Evolutionary conservation across 202 grass and related monocot genomes (phyloP).

Genomic region (Cymbopogon flexuosus): DNA sequence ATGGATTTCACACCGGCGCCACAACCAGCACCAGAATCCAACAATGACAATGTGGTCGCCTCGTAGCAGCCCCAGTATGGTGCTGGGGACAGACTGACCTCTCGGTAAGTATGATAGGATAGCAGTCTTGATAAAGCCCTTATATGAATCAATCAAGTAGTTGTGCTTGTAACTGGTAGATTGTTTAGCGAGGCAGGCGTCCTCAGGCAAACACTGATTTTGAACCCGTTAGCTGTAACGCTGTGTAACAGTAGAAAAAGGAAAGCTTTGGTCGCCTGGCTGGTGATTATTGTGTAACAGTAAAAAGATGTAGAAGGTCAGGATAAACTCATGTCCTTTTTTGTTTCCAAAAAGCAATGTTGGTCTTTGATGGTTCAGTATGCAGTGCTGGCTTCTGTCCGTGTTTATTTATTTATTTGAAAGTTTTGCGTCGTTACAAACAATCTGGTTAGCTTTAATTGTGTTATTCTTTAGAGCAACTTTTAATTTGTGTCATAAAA

Average conservation of each 20-base stretch:
- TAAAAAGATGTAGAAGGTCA: conserved; percentile 4
- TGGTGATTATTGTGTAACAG: conserved; percentile 31
- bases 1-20: conserved; percentile 42
- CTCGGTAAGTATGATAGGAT: conserved; percentile 45
- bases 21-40: conserved; percentile 19
- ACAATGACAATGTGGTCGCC: background rate
- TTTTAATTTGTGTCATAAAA: too few relatives aligned
- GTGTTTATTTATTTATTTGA: too few relatives aligned
- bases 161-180: conserved; percentile 36
- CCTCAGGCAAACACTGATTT: conserved; percentile 17
- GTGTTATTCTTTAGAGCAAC: too few relatives aligned
- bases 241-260: conserved; percentile 52
- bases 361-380: background rate
- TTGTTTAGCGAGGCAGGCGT: conserved; percentile 24
- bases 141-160: conserved; percentile 1
- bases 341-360: conserved; percentile 1
- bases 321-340: conserved; percentile 3
- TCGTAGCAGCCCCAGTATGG: background rate
- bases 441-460: too few relatives aligned
- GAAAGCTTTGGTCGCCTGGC: conserved; percentile 24
- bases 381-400: background rate
- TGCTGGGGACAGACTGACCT: conserved; percentile 43
- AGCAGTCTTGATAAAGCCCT: conserved; percentile 9
- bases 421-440: too few relatives aligned
- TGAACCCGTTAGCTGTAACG: conserved; percentile 26